phyloP scores from a whole-genome alignment of 805 yeast genomes.

The Wickerhamiella bombiphila region DNA sequence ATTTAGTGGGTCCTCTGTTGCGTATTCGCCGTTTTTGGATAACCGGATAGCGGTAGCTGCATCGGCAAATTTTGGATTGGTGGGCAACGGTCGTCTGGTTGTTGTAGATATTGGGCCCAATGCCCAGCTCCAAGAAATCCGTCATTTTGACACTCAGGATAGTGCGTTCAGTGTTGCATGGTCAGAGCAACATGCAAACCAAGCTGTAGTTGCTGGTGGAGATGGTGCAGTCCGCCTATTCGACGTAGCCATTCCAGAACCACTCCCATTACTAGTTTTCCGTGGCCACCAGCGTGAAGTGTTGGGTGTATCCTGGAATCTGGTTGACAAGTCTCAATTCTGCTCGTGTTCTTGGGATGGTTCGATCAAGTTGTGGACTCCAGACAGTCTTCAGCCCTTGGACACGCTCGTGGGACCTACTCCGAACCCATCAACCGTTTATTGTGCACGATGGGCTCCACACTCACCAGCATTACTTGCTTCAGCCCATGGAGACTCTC shows the following conservation, averaged over 20 bases:
- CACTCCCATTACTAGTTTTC: conserved; percentile 20
- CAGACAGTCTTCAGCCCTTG: conserved; percentile 9
- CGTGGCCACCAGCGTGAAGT: conserved; percentile 69
- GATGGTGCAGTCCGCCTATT: conserved; percentile 79
- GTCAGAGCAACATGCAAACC: conserved; percentile 86
- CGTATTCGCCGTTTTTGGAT: conserved; percentile 85
- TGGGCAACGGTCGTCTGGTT: conserved; percentile 79
- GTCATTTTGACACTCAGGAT: conserved; percentile 78
- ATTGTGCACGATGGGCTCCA: conserved; percentile 70
- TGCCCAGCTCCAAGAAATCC: conserved; percentile 45
- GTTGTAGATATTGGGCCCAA: conserved; percentile 51
- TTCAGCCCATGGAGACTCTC: conserved; percentile 61
- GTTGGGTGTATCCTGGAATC: conserved; percentile 59
- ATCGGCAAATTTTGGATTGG: conserved; percentile 84
- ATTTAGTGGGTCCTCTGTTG: conserved; percentile 73
- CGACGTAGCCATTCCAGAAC: conserved; percentile 37
- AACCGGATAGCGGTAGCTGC: conserved; percentile 80
- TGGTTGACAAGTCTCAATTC: conserved; percentile 51
- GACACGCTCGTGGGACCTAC: conserved; percentile 12
- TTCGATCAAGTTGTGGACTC: conserved; percentile 39
- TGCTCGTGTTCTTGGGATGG: conserved; percentile 91
- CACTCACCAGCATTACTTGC: conserved; percentile 59
- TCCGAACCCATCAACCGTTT: conserved; percentile 34
- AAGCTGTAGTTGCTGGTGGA: conserved; percentile 67
- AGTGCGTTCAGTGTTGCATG: conserved; percentile 78